Base-by-base conservation (phyloP, 2,329 filamentous ascomycete species). In the Alternaria brassicicola region DNA sequence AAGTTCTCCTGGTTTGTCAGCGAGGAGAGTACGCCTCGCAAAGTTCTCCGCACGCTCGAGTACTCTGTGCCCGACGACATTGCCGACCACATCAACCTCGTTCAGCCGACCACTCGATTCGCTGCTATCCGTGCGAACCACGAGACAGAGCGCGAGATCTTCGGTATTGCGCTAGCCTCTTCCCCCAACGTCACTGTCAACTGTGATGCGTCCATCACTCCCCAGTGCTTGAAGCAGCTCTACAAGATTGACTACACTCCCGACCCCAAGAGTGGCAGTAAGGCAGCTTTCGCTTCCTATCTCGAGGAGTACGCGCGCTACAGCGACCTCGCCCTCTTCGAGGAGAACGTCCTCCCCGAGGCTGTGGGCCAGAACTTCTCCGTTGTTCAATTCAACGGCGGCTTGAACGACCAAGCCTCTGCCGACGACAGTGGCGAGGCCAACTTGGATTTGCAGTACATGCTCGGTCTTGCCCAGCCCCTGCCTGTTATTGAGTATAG, bases 401-500 rank as follows among this genome's bases (percentile, higher is more conserved):
- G 66, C 10, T 21, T 67, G 19, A 63, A 72, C 56, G 65, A 59
- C 52, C 68, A 72, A 46, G 63, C 55, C 36, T 66, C 70, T 4
- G 48, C 57, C 6, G 52, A 59, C 13, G 65, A 68, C 47, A 70
- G 68, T 54, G 67, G 66, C 2, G 88, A 90, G 73, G 88, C 86
- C 21, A 88, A 87, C 63, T 77, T 90, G 35, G 87, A 90, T 68
- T 78, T 85, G 8, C 85, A 89, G 67, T 86, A 87, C 60, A 80
- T 87, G 12, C 70, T 86, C 13, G 81, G 82, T 15, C 74, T 88
- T 49, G 81, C 80, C 52, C 80, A 81, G 51, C 83, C 84, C 0
- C 80, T 85, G 3, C 81, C 83, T 3, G 78, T 86, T 28, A 82
- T 78, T 4, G 84, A 84, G 57, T 90, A 85, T 74, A 85, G 82